Evolutionary conservation across 805 yeast genomes (phyloP).

Genomic region (Saccharomycopsis sp.): DNA sequence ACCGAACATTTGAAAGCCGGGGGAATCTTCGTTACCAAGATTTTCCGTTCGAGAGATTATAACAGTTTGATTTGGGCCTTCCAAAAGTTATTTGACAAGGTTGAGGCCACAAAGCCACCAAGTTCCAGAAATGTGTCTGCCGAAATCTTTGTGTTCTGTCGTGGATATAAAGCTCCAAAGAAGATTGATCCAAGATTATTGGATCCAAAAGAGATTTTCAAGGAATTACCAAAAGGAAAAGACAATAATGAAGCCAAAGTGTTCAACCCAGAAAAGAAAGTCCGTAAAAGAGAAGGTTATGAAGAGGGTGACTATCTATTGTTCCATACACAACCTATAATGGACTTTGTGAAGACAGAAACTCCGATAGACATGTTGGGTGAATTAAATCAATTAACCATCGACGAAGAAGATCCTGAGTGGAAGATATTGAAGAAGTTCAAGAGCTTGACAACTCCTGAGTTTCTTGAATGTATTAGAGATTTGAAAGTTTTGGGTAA

Average conservation of each 20-base stretch:
- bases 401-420: constrained; percentile 55
- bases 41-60: constrained; percentile 98
- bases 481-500: constrained; percentile 92
- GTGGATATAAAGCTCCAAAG: constrained; percentile 93
- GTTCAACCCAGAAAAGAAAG: constrained; percentile 88
- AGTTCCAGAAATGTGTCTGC: constrained; percentile 99
- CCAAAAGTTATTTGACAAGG: constrained; percentile 90
- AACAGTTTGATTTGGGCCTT: constrained; percentile 97
- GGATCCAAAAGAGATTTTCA: constrained; percentile 90
- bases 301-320: constrained; percentile 82
- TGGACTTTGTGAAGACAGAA: constrained; percentile 76
- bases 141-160: constrained; percentile 95
- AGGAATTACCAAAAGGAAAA: constrained; percentile 72
- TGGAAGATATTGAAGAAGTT: constrained; percentile 66
- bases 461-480: constrained; percentile 73
- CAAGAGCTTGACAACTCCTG: constrained; percentile 64
- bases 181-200: constrained; percentile 86
- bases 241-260: constrained; percentile 86
- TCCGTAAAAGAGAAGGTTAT: constrained; percentile 91
- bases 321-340: constrained; percentile 62
- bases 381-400: constrained; percentile 53
- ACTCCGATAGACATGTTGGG: constrained; percentile 85
- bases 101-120: constrained; percentile 98
- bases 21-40: constrained; percentile 93
- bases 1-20: constrained; percentile 87